phyloP scores from a whole-genome alignment of 768 basidiomycete species.

The Clavulina sp. region DNA sequence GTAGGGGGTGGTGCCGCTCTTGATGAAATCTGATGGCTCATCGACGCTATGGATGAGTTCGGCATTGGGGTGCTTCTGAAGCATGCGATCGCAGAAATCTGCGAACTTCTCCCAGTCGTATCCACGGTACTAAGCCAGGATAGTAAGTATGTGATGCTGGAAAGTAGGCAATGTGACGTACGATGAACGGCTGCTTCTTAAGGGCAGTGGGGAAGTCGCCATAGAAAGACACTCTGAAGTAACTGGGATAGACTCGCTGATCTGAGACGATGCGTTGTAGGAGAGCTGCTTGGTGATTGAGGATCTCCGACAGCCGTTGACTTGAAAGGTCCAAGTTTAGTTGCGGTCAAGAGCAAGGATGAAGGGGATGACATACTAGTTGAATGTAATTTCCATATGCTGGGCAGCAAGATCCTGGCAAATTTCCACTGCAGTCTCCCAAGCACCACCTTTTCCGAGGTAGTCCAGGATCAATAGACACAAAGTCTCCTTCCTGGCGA shows the following conservation, averaged over 20 bases:
- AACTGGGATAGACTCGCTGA: constrained; percentile 77
- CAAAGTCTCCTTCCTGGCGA: constrained; percentile 85
- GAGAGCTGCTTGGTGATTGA: constrained; percentile 72
- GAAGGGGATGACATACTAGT: constrained; percentile 48
- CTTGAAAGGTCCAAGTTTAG: constrained; percentile 23
- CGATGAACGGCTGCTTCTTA: constrained; percentile 79
- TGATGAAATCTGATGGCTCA: constrained; percentile 66
- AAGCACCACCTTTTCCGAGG: constrained; percentile 91
- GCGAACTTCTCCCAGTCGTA: constrained; percentile 90
- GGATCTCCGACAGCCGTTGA: constrained; percentile 64
- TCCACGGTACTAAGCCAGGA: constrained; percentile 56
- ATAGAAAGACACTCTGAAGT: constrained; percentile 86
- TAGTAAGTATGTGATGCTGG: background rate
- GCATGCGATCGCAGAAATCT: constrained; percentile 78
- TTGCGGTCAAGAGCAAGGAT: constrained; percentile 4
- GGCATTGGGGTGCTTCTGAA: constrained; percentile 76
- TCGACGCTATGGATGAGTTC: constrained; percentile 54
- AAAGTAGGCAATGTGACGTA: constrained; percentile 21
- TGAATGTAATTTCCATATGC: constrained; percentile 78
- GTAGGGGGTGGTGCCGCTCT: constrained; percentile 61
- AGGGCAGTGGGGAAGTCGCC: constrained; percentile 79
- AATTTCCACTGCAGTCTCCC: constrained; percentile 84
- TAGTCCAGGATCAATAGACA: constrained; percentile 87
- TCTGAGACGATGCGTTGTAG: constrained; percentile 72
- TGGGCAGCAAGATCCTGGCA: constrained; percentile 83